Evolutionary conservation across 805 yeast species (phyloP), one percentile per base, ranked within the genome.

Genomic region (Yamadazyma sp.): DNA sequence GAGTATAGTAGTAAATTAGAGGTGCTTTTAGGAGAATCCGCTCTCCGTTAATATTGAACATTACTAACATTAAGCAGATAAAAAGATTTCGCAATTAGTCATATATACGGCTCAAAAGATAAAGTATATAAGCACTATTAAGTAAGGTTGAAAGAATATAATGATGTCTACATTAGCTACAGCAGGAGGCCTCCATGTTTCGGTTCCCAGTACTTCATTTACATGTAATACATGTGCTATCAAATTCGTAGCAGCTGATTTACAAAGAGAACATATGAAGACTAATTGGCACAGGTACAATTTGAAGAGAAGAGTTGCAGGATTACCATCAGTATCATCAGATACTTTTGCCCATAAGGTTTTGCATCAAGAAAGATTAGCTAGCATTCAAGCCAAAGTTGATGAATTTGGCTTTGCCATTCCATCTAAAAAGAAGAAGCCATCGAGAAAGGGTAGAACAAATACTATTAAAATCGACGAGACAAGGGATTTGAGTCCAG

Each of bases 311-410:
- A 50, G 70, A 43, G 72, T 67, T 18, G 71, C 72, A 12, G 74
- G 75, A 20, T 62, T 88, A 39, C 82, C 89, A 5, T 82, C 95
- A 1, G 76, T 88, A 20, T 62, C 80, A 13, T 76, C 86, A 2
- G 83, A 71, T 25, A 60, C 73, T 2, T 84, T 84, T 58, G 85
- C 84, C 14, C 84, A 81, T 45, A 83, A 86, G 54, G 82, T 83
- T 22, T 52, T 66, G 32, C 51, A 44, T 19, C 58, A 51, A 38
- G 45, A 55, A 18, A 51, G 47, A 12, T 52, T 30, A 7, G 50
- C 43, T 4, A 42, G 35, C 21, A 42, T 39, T 8, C 48, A 48
- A 10, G 52, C 44, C 3, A 52, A 58, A 28, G 80, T 73, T 38
- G 81, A 75, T 50, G 82, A 77, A 40, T 73, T 58, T 52, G 82